Percentiles rank a stretch among this genome's conserved stretches.
Evolutionary conservation across 441 rosid species (phyloP).

Genomic region (Adansonia grandidieri): DNA sequence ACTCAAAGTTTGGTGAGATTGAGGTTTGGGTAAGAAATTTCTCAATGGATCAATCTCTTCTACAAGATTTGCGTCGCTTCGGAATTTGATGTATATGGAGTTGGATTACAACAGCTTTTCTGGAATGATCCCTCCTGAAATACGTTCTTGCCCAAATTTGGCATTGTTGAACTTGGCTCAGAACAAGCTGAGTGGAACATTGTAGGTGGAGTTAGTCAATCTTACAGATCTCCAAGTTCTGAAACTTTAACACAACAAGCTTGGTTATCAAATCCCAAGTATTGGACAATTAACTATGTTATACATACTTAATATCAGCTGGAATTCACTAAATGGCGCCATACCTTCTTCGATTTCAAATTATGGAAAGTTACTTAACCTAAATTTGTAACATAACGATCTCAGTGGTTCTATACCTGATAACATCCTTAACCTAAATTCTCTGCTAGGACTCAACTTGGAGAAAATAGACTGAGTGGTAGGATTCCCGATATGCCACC

Average conservation of each 20-base stretch:
- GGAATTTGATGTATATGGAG: slow-evolving; percentile 59
- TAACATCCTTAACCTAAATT: slow-evolving; percentile 33
- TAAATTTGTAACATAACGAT: slow-evolving; percentile 59
- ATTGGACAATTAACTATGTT: slow-evolving; percentile 39
- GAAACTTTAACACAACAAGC: slow-evolving; percentile 53
- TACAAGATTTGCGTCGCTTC: slow-evolving; percentile 27
- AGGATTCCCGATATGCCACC: slow-evolving; percentile 57
- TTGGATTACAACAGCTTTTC: slow-evolving; percentile 60
- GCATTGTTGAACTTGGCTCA: slow-evolving; percentile 61
- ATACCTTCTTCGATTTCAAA: slow-evolving; percentile 60
- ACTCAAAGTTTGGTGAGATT: slow-evolving; percentile 54
- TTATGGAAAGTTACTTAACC: slow-evolving; percentile 39
- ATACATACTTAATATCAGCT: slow-evolving; percentile 51
- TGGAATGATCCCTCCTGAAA: slow-evolving; percentile 46
- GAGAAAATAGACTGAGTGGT: slow-evolving; percentile 62
- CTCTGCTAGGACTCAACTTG: slow-evolving; percentile 71
- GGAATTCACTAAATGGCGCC: slow-evolving; percentile 57
- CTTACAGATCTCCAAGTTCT: slow-evolving; percentile 60
- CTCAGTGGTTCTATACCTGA: slow-evolving; percentile 62
- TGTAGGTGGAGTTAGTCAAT: slow-evolving; percentile 49
- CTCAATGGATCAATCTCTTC: slow-evolving; percentile 47
- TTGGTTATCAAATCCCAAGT: slow-evolving; percentile 56
- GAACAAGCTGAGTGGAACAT: slow-evolving; percentile 47
- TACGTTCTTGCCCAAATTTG: slow-evolving; percentile 50
- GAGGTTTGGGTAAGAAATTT: slow-evolving; percentile 61